Base-by-base conservation (phyloP, 352 stramenopile genomes). In the Aphanomyces cochlioides region DNA sequence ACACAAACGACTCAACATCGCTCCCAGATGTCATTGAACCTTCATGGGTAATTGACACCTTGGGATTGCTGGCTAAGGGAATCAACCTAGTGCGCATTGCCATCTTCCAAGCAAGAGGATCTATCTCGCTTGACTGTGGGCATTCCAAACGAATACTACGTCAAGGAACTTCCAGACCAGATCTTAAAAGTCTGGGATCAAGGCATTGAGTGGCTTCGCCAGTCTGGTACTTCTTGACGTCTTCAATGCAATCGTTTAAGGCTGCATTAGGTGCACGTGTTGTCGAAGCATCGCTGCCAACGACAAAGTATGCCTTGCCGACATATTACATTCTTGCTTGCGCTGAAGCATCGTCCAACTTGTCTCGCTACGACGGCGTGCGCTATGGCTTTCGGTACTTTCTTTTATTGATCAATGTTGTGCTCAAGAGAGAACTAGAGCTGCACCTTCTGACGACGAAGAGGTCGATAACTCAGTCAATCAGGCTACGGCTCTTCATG, bases 291-390 rank as follows among this genome's bases (percentile, higher is more conserved):
- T 93, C 85, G 7, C 73, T 95, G 15, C 85, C 85, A 2, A 90
- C 84, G 15, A 93, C 77, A 28, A 96, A 85, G 81, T 78, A 91
- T 34, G 95, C 91, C 34, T 90, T 99, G 47, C 88, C 97, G 41
- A 89, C 96, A 1, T 99, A 99, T 75, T 99, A 99, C 75, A 97
- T 99, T n/a, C 77, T 99, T 45, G 95, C 96, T 8, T 98, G 94
- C 72, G 96, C 97, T 1, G 97, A 99, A 80, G 97, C 97, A 10
- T 98, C 93, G 39, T 98, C 96, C 1, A 99, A 99, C 76, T 81
- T 99, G 53, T 96, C 92, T 54, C 85, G 97, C 47, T 99, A 99
- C 76, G 96, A 99, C 78, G 96, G 96, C 13, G 90, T 99, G 61
- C 85, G 89, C 61, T 98, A 97, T 48, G 90, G 92, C 43, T 83